Percentiles rank a stretch among this genome's conserved stretches.
These are phyloP conservation scores for Juglanconis juglandina DNA, from an alignment of 2,329 filamentous ascomycete genomes.

Conservation along the genomic window DNA sequence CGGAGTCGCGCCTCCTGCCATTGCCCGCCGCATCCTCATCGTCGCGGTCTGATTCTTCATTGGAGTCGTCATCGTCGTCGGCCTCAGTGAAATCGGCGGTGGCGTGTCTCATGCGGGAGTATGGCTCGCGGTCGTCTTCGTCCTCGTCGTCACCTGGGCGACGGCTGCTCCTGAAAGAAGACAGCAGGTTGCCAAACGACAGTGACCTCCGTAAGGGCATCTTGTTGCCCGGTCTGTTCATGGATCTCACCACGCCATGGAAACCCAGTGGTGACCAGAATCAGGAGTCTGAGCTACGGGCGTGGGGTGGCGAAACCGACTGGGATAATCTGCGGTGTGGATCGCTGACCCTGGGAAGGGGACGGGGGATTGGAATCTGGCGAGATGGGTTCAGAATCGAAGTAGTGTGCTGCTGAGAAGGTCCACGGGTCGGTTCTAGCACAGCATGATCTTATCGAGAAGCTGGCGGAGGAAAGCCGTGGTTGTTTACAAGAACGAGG, in stretches of 20 bases:
- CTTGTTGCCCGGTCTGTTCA: slow-evolving; percentile 22
- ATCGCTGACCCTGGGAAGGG: background rate
- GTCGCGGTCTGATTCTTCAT: slow-evolving; percentile 37
- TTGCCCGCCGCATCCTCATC: slow-evolving; percentile 30
- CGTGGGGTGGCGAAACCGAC: background rate
- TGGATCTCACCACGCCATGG: slow-evolving; percentile 17
- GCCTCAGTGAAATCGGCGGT: slow-evolving; percentile 64
- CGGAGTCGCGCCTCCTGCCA: slow-evolving; percentile 24
- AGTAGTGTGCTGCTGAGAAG: too few species aligned
- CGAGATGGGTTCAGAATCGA: too few species aligned
- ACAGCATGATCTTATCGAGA: background rate
- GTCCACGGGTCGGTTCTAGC: background rate
- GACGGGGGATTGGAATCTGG: background rate
- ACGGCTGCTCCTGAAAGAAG: slow-evolving; percentile 29
- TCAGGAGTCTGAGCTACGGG: background rate
- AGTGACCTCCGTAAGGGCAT: slow-evolving; percentile 28
- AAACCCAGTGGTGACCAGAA: background rate
- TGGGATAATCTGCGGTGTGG: background rate
- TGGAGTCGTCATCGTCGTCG: slow-evolving; percentile 51
- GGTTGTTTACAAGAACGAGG: slow-evolving; percentile 12
- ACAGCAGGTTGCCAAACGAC: slow-evolving; percentile 27
- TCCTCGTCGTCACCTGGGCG: slow-evolving; percentile 16
- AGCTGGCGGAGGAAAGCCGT: background rate
- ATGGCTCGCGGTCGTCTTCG: slow-evolving; percentile 25
- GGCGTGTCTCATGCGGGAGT: slow-evolving; percentile 46